phyloP scores from a whole-genome alignment of 805 yeast species.

The Cyberlindnera xylosilytica region DNA sequence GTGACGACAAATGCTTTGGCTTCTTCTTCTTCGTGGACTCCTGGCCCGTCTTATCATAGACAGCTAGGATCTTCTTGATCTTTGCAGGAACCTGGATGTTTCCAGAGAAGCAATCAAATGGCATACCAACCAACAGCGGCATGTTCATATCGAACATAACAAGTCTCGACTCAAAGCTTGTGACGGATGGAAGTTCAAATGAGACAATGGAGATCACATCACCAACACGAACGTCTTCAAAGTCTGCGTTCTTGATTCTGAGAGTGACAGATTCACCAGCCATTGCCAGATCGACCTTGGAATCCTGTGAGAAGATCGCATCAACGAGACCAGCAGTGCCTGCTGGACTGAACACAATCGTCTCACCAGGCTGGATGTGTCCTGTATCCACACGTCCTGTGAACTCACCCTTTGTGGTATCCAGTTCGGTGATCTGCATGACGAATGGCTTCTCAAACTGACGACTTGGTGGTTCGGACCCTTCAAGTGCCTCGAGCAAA shows the following conservation, averaged over 20 bases:
- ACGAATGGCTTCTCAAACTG: slow-evolving; percentile 87
- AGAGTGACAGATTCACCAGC: slow-evolving; percentile 93
- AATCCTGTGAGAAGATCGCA: slow-evolving; percentile 89
- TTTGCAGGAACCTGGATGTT: slow-evolving; percentile 92
- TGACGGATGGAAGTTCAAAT: slow-evolving; percentile 82
- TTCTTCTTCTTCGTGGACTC: slow-evolving; percentile 62
- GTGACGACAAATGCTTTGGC: slow-evolving; percentile 93
- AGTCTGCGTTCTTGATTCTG: slow-evolving; percentile 89
- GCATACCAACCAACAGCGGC: slow-evolving; percentile 87
- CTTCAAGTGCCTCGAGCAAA: slow-evolving; percentile 79
- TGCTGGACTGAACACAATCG: slow-evolving; percentile 86
- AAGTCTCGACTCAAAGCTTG: slow-evolving; percentile 77
- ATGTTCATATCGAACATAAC: slow-evolving; percentile 90
- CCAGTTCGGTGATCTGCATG: slow-evolving; percentile 87
- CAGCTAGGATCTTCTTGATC: slow-evolving; percentile 73
- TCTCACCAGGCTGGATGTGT: slow-evolving; percentile 87
- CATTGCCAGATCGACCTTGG: slow-evolving; percentile 69
- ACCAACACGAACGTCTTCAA: slow-evolving; percentile 88
- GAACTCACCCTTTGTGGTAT: slow-evolving; percentile 81
- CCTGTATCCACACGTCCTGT: slow-evolving; percentile 95
- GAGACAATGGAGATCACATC: slow-evolving; percentile 90
- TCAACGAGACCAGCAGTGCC: slow-evolving; percentile 88
- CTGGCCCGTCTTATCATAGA: slow-evolving; percentile 95
- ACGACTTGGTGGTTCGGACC: slow-evolving; percentile 76
- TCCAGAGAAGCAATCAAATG: slow-evolving; percentile 90